phyloP scores from a whole-genome alignment of 305 asterid species.

The Rubia tinctorum region DNA sequence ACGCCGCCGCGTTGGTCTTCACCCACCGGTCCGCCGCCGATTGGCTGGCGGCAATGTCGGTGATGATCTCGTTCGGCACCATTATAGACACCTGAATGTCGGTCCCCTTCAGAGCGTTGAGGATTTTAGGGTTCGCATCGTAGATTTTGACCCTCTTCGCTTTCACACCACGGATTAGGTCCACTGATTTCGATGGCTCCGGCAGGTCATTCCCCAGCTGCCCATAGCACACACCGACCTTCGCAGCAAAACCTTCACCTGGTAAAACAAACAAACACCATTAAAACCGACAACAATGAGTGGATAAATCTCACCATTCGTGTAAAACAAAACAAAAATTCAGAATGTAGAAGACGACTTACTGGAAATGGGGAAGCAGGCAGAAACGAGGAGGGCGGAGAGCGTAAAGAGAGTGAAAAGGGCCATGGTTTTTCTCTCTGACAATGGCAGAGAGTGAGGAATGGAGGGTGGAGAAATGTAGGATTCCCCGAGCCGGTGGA shows the following conservation, averaged over 20 bases:
- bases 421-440: slow-evolving; percentile 23
- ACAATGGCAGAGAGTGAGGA: neutral
- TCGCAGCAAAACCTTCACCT: slow-evolving; percentile 55
- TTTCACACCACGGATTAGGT: slow-evolving; percentile 55
- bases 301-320: too few relatives aligned
- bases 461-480: neutral
- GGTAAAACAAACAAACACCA: slow-evolving; percentile 1
- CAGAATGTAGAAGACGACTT: slow-evolving; percentile 16
- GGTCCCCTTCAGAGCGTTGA: slow-evolving; percentile 55
- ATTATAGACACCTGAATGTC: slow-evolving; percentile 70
- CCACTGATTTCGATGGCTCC: slow-evolving; percentile 43
- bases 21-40: slow-evolving; percentile 80
- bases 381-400: slow-evolving; percentile 25
- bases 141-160: slow-evolving; percentile 78
- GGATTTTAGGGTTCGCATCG: slow-evolving; percentile 57
- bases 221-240: slow-evolving; percentile 79
- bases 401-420: slow-evolving; percentile 27
- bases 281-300: neutral
- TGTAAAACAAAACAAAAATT: neutral
- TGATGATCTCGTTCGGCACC: slow-evolving; percentile 77
- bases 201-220: slow-evolving; percentile 90
- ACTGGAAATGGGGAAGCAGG: slow-evolving; percentile 43
- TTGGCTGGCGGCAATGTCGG: slow-evolving; percentile 59
- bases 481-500: neutral
- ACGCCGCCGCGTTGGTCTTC: slow-evolving; percentile 50